Evolutionary conservation across 306 rosid genomes (phyloP), one percentile per base, ranked within the genome.

Genomic region (Canavalia gladiata): DNA sequence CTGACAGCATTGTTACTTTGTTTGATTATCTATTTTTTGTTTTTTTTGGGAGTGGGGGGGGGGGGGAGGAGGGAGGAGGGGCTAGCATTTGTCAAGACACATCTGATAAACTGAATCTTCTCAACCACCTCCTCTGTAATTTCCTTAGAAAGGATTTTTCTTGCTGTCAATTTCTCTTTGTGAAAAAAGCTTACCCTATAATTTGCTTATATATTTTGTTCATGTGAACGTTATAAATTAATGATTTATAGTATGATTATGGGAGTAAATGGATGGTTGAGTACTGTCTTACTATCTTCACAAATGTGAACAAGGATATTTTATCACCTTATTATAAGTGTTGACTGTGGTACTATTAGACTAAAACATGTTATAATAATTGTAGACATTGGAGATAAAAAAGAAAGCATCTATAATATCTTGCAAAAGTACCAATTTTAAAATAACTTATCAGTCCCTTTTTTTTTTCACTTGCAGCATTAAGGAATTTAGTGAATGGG

Each of bases 401-500:
- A 59, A 45, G 0, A 62, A 59, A 10, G 72, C 58, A 66, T 54
- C 42, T 64, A 60, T 62, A 74, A 42, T 68, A 79, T 54, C 76
- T 74, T 46, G 62, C 59, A 67, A 46, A 82, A 41, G 37, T 65
- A 41, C 55, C 51, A 39, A 35, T 69, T 35, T 77, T 29, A 64
- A 78, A 80, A 56, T 50, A 83, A 74, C 56, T 52, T 84, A 76
- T 83, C 11, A 12, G 56, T 73, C 76, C 74, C 55, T 51, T 66
- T 4, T 83, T 45, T 63, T 72, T 78, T 78, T 55, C 68, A 10
- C 86, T 4, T 87, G 91, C 94, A 96, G 99, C 86, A 93, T 96
- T 74, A 92, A 86, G 90, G 97, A 93, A 81, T 96, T 96, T 75
- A 91, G 87, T 82, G 99, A 96, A 81, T 96, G 99, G 98, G 97